Evolutionary conservation across 371 early-diverging fungal genomes (phyloP).

Genomic region (Haplosporangium sp.): DNA sequence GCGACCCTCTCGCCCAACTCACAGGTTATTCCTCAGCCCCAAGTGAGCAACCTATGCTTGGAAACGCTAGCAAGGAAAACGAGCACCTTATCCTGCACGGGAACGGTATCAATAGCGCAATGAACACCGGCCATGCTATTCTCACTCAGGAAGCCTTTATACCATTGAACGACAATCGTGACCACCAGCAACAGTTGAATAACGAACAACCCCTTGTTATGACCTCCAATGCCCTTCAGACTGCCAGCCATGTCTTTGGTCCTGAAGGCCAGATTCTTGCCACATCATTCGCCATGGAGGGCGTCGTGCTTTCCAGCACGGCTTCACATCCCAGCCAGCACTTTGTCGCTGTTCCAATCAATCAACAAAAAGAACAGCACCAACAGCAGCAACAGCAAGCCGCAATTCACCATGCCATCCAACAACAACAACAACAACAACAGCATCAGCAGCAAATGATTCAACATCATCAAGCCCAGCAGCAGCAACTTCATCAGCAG

Average conservation of each 20-base stretch:
- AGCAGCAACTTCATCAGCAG: slow-evolving; percentile 19
- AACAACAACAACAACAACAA: slow-evolving; percentile 21
- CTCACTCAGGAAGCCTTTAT: slow-evolving; percentile 23
- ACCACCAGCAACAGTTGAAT: slow-evolving; percentile 31
- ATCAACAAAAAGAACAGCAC: slow-evolving; percentile 40
- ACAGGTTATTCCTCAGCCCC: slow-evolving; percentile 41
- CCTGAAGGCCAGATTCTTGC: slow-evolving; percentile 27
- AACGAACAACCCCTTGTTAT: slow-evolving; percentile 28
- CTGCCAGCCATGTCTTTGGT: slow-evolving; percentile 28
- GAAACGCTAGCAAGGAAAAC: slow-evolving; percentile 31
- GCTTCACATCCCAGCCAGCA: slow-evolving; percentile 43
- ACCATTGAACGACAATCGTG: slow-evolving; percentile 31
- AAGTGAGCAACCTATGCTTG: slow-evolving; percentile 41
- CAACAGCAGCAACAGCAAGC: slow-evolving; percentile 19
- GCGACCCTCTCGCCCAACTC: slow-evolving; percentile 30
- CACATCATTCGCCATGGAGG: slow-evolving; percentile 47
- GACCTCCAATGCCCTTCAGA: slow-evolving; percentile 28
- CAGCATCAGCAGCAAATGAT: slow-evolving; percentile 11
- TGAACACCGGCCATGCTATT: too few species aligned
- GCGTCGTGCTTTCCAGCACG: slow-evolving; percentile 43
- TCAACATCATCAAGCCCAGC: slow-evolving; percentile 25
- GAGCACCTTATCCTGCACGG: slow-evolving; percentile 16
- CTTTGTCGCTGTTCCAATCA: slow-evolving; percentile 46
- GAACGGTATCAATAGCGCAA: background rate
- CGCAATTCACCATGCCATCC: slow-evolving; percentile 25